Percentiles rank a stretch among this genome's conserved stretches.
These are phyloP conservation scores for Arachnomyces sp. DNA, from an alignment of 2,329 filamentous ascomycete genomes.

Conservation along the genomic window DNA sequence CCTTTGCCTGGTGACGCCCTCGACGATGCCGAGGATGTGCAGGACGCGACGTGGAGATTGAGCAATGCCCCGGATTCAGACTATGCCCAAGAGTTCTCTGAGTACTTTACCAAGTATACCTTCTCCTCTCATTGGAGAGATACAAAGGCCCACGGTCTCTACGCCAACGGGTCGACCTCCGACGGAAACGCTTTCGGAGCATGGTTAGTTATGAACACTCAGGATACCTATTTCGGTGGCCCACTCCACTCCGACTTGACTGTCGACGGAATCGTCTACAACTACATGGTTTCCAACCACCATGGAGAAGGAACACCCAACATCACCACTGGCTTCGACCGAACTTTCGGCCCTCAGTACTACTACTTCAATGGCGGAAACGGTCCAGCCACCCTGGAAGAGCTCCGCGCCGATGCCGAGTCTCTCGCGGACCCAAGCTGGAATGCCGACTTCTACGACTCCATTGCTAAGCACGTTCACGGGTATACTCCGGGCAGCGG, in stretches of 20 bases:
- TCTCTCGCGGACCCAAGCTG: conserved; percentile 46
- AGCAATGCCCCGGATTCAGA: conserved; percentile 48
- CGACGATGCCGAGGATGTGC: conserved; percentile 43
- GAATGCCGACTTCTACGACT: conserved; percentile 57
- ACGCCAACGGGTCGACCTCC: conserved; percentile 45
- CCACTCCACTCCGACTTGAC: conserved; percentile 56
- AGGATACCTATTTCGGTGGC: conserved; percentile 56
- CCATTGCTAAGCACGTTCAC: conserved; percentile 52
- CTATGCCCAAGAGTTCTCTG: conserved; percentile 49
- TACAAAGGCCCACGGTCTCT: conserved; percentile 51
- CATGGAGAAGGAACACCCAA: conserved; percentile 58
- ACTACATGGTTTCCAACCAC: conserved; percentile 58
- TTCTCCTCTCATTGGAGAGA: conserved; percentile 54
- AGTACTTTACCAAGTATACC: conserved; percentile 62
- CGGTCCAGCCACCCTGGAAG: conserved; percentile 38
- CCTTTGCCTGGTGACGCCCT: conserved; percentile 39
- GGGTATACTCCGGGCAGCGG: conserved; percentile 50
- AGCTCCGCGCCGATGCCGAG: conserved; percentile 48
- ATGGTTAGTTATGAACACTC: conserved; percentile 59
- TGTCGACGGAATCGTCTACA: conserved; percentile 60
- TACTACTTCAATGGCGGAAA: conserved; percentile 56
- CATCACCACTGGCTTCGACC: conserved; percentile 57
- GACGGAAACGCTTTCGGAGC: conserved; percentile 49
- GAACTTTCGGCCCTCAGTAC: conserved; percentile 58
- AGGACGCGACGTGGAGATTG: conserved; percentile 58